Conservation (phyloP, 1,139 yeast genomes). For the Scheffersomyces segobiensis region DNA sequence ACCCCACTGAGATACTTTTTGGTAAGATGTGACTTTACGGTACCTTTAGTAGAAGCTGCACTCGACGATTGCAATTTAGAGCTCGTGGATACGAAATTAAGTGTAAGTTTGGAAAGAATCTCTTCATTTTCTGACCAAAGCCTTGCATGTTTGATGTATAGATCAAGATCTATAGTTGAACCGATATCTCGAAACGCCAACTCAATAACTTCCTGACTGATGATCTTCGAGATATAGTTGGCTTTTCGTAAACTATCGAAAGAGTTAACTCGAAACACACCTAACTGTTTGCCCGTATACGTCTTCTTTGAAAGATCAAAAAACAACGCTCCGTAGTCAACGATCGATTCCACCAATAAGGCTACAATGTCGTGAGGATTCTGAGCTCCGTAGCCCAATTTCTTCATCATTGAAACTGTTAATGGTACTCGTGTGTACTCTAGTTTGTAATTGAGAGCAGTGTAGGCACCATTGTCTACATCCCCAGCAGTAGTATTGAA, state of each 20-base stretch:
- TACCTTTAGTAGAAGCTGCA: constrained; percentile 31
- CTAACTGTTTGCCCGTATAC: constrained; percentile 66
- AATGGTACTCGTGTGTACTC: constrained; percentile 35
- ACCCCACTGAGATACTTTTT: constrained; percentile 48
- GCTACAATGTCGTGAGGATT: constrained; percentile 42
- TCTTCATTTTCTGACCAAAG: constrained; percentile 65
- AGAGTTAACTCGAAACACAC: constrained; percentile 65
- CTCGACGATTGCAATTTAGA: constrained; percentile 34
- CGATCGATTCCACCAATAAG: constrained; percentile 46
- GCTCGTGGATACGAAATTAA: constrained; percentile 35
- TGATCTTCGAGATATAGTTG: constrained; percentile 55
- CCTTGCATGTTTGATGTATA: constrained; percentile 52
- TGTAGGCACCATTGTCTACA: background rate
- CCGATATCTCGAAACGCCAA: constrained; percentile 58
- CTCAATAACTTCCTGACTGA: constrained; percentile 62
- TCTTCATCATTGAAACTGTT: constrained; percentile 33
- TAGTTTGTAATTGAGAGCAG: constrained; percentile 16
- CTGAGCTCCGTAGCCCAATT: constrained; percentile 35
- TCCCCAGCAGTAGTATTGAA: constrained; percentile 19
- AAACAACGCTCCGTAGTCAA: constrained; percentile 66
- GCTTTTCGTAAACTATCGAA: constrained; percentile 68
- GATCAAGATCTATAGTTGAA: constrained; percentile 35
- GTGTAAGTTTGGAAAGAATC: constrained; percentile 45
- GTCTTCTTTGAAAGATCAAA: constrained; percentile 49
- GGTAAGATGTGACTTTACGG: constrained; percentile 46